Evolutionary conservation across 2,329 filamentous ascomycete species (phyloP), one percentile per base, ranked within the genome.

Genomic region (Botrytis squamosa): DNA sequence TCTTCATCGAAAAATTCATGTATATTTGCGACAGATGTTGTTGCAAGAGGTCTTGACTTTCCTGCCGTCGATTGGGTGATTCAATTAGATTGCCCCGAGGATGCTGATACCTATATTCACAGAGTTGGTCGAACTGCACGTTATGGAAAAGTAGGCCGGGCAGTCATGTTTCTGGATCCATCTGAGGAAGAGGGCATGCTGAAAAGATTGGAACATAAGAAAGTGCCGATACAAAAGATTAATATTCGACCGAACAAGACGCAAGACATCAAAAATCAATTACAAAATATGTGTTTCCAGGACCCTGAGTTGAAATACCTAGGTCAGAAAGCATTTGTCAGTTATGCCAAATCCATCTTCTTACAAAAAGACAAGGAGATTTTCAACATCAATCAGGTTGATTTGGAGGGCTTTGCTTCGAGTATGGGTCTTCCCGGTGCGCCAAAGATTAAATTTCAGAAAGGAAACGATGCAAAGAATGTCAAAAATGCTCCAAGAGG

Each of bases 1-100:
- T 91, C 93, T 0, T 86, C 90, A 0, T 89, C 95, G 1, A 94
- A 96, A 80, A 87, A 93, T 73, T 92, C 93, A 0, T 98, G 96
- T 80, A 87, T 99, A 0, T 97, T 99, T 81, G 94, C 96, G 1
- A 99, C 96, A 0, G 96, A 99, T 81, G 94, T 99, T 9, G 94
- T 97, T 6, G 96, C 96, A 0, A 89, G 96, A 82, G 96, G 96
- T 76, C 88, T 99, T 20, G 96, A 99, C 82, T 98, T 99, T 81
- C 96, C 96, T 0, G 92, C 94, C 4, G 96, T 99, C 0, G 96
- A 99, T 82, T 99, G 96, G 92, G 96, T 99, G 8, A 94, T 99
- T n/a, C 96, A 99, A 81, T 88, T 93, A n/a, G 96, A 99, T 82
- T 97, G 93, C 77, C 96, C 96, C 0, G 96, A 99, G 82, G 95